phyloP scores from a whole-genome alignment of 1,139 yeast species.

The Magnusiomyces suaveolens region DNA sequence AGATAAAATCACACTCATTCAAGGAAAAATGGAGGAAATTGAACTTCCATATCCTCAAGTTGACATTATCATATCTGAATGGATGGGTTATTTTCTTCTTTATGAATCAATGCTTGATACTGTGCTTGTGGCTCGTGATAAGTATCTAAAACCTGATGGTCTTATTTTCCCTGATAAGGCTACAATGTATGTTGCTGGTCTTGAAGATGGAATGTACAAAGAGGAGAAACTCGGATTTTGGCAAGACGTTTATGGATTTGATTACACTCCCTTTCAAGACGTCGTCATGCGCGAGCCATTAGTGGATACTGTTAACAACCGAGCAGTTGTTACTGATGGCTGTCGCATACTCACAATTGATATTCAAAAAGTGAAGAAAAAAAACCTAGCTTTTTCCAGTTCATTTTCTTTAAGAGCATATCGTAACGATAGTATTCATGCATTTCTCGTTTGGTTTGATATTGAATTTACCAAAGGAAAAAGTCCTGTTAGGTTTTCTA shows the following conservation, averaged over 20 bases:
- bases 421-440: conserved; percentile 77
- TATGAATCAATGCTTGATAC: conserved; percentile 98
- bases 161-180: conserved; percentile 93
- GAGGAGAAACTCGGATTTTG: conserved; percentile 88
- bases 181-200: conserved; percentile 79
- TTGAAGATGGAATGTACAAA: conserved; percentile 91
- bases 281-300: conserved; percentile 87
- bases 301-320: conserved; percentile 83
- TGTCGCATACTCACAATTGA: conserved; percentile 71
- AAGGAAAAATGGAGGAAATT: conserved; percentile 94
- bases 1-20: conserved; percentile 78
- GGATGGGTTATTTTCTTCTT: conserved; percentile 98
- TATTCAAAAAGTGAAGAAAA: conserved; percentile 76
- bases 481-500: conserved; percentile 35
- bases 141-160: conserved; percentile 77
- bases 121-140: conserved; percentile 88
- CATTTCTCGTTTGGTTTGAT: conserved; percentile 90
- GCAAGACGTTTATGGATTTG: conserved; percentile 96
- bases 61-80: conserved; percentile 91
- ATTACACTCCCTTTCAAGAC: conserved; percentile 63
- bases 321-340: conserved; percentile 64
- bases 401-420: conserved; percentile 62
- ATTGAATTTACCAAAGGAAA: conserved; percentile 60
- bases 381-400: conserved; percentile 65
- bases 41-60: conserved; percentile 66